These are phyloP conservation scores for Camillea tinctor DNA, from an alignment of 2,329 filamentous ascomycete genomes.

Conservation along the genomic window DNA sequence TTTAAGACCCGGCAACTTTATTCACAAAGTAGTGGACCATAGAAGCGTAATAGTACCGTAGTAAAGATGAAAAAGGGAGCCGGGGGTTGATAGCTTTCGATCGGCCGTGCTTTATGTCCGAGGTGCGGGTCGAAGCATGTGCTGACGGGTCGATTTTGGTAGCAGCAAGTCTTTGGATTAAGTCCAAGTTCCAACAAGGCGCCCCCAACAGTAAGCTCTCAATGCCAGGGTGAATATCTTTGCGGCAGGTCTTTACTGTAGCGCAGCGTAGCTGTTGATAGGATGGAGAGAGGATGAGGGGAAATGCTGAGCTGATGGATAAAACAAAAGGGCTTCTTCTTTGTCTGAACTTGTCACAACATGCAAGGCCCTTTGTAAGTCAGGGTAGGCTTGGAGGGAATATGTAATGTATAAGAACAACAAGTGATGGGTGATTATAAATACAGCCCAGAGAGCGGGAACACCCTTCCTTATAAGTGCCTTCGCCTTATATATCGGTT, in stretches of 20 bases:
- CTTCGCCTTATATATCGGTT: neutral
- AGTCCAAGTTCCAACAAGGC: constrained; percentile 18
- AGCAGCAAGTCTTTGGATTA: constrained; percentile 24
- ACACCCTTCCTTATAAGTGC: neutral
- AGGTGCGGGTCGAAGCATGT: constrained; percentile 20
- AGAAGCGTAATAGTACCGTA: constrained; percentile 19
- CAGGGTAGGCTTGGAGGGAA: neutral
- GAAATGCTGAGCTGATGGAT: no score
- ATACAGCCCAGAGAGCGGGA: neutral
- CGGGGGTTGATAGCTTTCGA: constrained; percentile 26
- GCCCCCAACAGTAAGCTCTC: constrained; percentile 22
- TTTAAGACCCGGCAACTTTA: constrained; percentile 31
- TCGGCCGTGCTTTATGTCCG: constrained; percentile 34
- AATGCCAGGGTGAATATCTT: constrained; percentile 18
- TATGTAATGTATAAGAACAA: no score
- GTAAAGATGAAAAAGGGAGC: constrained; percentile 1
- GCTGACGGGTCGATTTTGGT: constrained; percentile 31
- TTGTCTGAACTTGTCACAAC: neutral
- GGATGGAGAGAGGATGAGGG: no score
- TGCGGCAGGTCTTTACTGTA: constrained; percentile 2
- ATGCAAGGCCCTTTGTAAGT: neutral
- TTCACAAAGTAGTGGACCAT: constrained; percentile 17
- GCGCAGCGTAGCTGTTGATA: neutral
- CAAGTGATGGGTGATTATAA: neutral
- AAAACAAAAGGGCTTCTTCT: neutral